Evolutionary conservation across 805 yeast species (phyloP).

Genomic region (Kuraishia ogatae): DNA sequence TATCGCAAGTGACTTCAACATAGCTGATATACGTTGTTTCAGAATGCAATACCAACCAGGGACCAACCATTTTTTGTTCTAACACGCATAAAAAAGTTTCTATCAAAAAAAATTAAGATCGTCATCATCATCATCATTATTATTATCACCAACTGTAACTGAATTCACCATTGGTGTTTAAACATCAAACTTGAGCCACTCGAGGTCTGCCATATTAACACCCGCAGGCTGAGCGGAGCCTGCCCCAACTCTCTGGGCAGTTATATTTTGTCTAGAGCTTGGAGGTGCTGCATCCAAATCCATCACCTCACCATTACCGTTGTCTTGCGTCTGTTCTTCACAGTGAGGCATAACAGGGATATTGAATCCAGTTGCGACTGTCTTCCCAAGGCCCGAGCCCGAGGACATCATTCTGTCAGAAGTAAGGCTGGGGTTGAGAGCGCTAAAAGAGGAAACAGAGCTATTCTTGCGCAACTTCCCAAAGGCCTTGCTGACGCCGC

Average conservation of each 20-base stretch:
- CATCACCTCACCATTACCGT: background rate
- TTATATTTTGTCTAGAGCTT: background rate
- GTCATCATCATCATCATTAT: background rate
- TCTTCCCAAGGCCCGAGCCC: background rate
- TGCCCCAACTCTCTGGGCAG: background rate
- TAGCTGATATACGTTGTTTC: background rate
- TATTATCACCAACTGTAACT: background rate
- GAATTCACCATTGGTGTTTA: constrained; percentile 5
- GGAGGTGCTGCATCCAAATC: background rate
- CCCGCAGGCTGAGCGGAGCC: background rate
- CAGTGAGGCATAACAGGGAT: background rate
- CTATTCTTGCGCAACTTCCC: constrained; percentile 1
- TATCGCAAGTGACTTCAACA: background rate
- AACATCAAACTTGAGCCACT: constrained; percentile 26
- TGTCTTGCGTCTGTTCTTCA: background rate
- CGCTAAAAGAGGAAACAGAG: background rate
- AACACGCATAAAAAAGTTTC: background rate
- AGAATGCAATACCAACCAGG: background rate
- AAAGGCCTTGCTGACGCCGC: background rate
- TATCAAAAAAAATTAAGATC: background rate
- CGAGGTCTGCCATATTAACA: constrained; percentile 18
- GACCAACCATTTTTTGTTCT: background rate
- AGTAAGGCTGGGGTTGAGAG: background rate
- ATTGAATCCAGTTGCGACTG: background rate
- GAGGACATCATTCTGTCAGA: background rate